Conservation (phyloP, 2,329 filamentous ascomycete species). For the Lizonia empirigonia region DNA sequence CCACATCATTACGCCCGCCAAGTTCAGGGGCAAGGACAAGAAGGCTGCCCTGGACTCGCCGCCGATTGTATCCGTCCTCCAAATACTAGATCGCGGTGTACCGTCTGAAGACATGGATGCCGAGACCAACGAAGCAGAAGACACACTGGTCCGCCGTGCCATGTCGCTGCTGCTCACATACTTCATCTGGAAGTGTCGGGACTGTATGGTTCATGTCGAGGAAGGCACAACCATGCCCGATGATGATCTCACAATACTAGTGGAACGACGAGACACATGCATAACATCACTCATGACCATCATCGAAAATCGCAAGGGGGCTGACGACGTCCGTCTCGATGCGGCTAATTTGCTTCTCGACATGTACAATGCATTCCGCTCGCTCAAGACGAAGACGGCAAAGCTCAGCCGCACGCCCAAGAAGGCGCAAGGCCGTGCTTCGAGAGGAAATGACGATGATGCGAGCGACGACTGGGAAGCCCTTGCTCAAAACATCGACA, state of each 20-base stretch:
- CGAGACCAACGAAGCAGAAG: constrained; percentile 76
- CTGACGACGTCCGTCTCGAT: constrained; percentile 78
- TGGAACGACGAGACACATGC: constrained; percentile 59
- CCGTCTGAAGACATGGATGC: constrained; percentile 68
- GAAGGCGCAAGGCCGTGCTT: constrained; percentile 30
- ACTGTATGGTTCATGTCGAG: constrained; percentile 49
- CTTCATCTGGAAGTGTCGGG: constrained; percentile 89
- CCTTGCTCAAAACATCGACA: constrained; percentile 72
- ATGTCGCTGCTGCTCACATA: constrained; percentile 83
- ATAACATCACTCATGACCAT: constrained; percentile 56
- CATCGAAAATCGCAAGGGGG: constrained; percentile 60
- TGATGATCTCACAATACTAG: constrained; percentile 63
- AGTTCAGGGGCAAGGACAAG: constrained; percentile 33
- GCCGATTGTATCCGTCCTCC: constrained; percentile 72
- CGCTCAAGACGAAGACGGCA: constrained; percentile 61
- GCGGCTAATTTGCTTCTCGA: constrained; percentile 81
- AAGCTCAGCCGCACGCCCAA: constrained; percentile 40
- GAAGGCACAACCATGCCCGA: constrained; percentile 56
- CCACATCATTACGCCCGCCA: constrained; percentile 54
- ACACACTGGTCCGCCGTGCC: constrained; percentile 75
- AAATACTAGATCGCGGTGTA: constrained; percentile 75
- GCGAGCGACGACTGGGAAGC: constrained; percentile 57
- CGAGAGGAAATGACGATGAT: constrained; percentile 22
- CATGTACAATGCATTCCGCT: constrained; percentile 78
- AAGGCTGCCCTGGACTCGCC: constrained; percentile 42